A percentile compares a stretch with the other conserved stretches of the same genome.
Evolutionary conservation across 768 basidiomycete genomes (phyloP).

Genomic region (Pholiota microspora): DNA sequence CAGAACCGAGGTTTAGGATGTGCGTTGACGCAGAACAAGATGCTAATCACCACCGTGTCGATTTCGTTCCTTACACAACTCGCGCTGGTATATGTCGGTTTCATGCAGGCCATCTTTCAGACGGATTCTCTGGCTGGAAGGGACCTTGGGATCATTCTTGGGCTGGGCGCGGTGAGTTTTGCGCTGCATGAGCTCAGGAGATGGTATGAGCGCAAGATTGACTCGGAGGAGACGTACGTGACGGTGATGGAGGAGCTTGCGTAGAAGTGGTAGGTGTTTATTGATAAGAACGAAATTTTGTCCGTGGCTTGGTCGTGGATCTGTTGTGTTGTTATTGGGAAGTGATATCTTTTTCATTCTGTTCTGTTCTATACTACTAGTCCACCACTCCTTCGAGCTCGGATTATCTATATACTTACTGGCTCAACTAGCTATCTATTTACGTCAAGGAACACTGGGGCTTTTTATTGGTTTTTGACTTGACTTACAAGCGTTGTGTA

Average conservation of each 20-base stretch:
- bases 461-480: too few relatives aligned
- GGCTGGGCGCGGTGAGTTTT: constrained; percentile 64
- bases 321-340: background rate
- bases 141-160: constrained; percentile 72
- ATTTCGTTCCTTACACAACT: constrained; percentile 85
- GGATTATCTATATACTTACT: background rate
- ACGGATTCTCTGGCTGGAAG: constrained; percentile 71
- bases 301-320: background rate
- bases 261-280: constrained; percentile 22
- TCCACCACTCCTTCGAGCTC: background rate
- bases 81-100: constrained; percentile 82
- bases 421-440: background rate
- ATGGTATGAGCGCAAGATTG: constrained; percentile 67
- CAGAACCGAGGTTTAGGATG: constrained; percentile 93
- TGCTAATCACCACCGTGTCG: constrained; percentile 87
- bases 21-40: constrained; percentile 78
- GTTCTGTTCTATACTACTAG: background rate
- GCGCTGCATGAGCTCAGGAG: constrained; percentile 76
- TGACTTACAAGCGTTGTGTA: too few relatives aligned
- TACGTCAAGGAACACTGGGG: background rate
- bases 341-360: background rate
- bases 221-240: constrained; percentile 50
- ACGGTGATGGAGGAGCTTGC: constrained; percentile 60
- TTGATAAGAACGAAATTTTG: background rate
- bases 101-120: constrained; percentile 92